These are phyloP conservation scores for Xerocomus nothofagi DNA, from an alignment of 1,284 basidiomycete genomes.

Conservation along the genomic window DNA sequence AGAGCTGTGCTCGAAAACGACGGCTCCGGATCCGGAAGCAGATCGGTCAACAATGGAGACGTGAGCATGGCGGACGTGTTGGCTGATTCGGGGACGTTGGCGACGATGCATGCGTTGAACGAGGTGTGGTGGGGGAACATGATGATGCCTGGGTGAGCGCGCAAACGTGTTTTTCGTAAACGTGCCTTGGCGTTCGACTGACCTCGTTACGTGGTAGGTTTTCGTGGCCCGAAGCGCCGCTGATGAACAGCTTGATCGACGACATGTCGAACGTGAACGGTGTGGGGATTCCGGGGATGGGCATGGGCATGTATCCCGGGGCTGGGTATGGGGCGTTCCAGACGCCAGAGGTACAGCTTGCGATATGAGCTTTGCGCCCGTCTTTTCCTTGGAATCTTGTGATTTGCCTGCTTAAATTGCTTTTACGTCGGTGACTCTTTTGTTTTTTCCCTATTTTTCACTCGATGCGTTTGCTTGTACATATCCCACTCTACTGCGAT, in stretches of 20 bases:
- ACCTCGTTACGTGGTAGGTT: no score
- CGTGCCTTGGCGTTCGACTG: no score
- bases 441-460: no score
- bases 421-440: no score
- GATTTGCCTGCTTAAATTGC: no score
- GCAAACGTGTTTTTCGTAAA: no score
- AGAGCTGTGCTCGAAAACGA: background rate
- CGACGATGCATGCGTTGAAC: constrained; percentile 69
- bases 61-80: constrained; percentile 41
- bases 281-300: constrained; percentile 21
- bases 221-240: constrained; percentile 34
- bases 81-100: constrained; percentile 60
- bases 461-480: no score
- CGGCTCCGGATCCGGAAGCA: background rate
- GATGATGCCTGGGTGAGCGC: constrained; percentile 85
- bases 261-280: constrained; percentile 1
- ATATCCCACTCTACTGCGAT: no score
- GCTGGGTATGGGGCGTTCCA: constrained; percentile 23
- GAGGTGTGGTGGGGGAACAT: constrained; percentile 73
- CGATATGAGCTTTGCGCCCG: constrained; percentile 19
- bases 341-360: constrained; percentile 24
- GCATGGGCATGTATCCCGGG: no score
- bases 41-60: constrained; percentile 32
- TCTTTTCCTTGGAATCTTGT: no score
- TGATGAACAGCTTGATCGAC: constrained; percentile 28